Evolutionary conservation across 2,329 filamentous ascomycete genomes (phyloP), one percentile per base, ranked within the genome.

Genomic region (Lithohypha guttulata): DNA sequence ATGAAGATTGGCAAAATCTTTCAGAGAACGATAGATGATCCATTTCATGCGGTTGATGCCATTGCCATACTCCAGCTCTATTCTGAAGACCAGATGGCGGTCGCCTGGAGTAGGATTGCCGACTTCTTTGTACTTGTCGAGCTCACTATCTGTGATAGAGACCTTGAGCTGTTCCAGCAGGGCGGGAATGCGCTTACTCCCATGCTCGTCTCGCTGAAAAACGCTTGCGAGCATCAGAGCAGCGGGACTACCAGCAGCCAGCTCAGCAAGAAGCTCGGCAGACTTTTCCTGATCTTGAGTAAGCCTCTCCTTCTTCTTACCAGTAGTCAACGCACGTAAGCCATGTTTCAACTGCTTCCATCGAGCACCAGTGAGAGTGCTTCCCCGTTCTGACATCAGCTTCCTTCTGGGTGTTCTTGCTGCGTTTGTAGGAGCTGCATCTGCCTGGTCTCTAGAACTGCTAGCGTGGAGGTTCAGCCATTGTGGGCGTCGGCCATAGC

Each of bases 41-140:
- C 91, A 98, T 55, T 84, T 84, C 93, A 98, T 96, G 42, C 91
- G 75, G 39, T 89, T 95, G 41, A 91, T 76, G 1, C 91, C 93
- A 56, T 84, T 96, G 10, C 91, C 91, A 57, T 98, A 98, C 57
- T 98, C 91, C 11, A 98, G 69, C 51, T 94, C 85, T 41, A 98
- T 87, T 30, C 80, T 81, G 59, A 96, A 94, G 6, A 91, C 72
- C 54, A 84, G 78, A 59, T 96, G 91, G 20, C 87, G 63, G 53
- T 79, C 68, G 46, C 72, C 65, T 27, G 63, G 60, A 5, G 39
- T 43, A 13, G 41, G 26, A 15, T 45, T 47, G 4, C 47, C 40
- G 17, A 25, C 25, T 8, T 49, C 48, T 37, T 41, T 47, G 43
- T 63, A 57, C 9, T 62, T 61, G 29, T 82, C 77, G 44, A 78